Evolutionary conservation across 495 filamentous ascomycete genomes (phyloP).

Genomic region (Aspergillus diversus): DNA sequence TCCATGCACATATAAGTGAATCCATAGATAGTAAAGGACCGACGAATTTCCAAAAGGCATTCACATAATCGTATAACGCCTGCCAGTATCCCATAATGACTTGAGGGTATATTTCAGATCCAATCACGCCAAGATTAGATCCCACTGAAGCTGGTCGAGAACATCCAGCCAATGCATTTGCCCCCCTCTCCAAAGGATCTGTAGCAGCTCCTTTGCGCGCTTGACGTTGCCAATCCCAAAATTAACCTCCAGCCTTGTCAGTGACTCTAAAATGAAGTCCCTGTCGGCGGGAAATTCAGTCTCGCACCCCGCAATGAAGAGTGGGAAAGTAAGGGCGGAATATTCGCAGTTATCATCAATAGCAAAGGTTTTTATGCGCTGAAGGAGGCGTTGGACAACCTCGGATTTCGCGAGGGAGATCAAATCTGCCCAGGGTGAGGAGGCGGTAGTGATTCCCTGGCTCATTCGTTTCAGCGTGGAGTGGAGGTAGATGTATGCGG

Average conservation of each 20-base stretch:
- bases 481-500: constrained; percentile 47
- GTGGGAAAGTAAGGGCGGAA: constrained; percentile 49
- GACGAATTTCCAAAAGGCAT: too few relatives aligned
- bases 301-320: constrained; percentile 48
- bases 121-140: constrained; percentile 39
- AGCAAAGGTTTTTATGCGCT: constrained; percentile 32
- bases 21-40: too few relatives aligned
- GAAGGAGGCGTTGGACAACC: constrained; percentile 37
- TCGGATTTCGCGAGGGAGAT: constrained; percentile 36
- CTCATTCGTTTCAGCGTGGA: constrained; percentile 43
- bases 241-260: constrained; percentile 39
- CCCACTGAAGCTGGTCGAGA: constrained; percentile 45
- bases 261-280: constrained; percentile 32
- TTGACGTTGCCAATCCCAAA: constrained; percentile 50
- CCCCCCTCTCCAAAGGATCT: constrained; percentile 35
- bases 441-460: background rate
- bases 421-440: constrained; percentile 11
- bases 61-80: too few relatives aligned
- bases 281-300: constrained; percentile 31
- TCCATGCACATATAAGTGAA: too few relatives aligned
- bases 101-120: too few relatives aligned
- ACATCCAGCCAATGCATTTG: constrained; percentile 46
- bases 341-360: constrained; percentile 47
- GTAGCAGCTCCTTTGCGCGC: constrained; percentile 45
- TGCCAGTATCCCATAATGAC: too few relatives aligned